Percentiles rank a stretch among this genome's conserved stretches.
Evolutionary conservation across 257 asterid species (phyloP).

Genomic region (Avicennia marina): DNA sequence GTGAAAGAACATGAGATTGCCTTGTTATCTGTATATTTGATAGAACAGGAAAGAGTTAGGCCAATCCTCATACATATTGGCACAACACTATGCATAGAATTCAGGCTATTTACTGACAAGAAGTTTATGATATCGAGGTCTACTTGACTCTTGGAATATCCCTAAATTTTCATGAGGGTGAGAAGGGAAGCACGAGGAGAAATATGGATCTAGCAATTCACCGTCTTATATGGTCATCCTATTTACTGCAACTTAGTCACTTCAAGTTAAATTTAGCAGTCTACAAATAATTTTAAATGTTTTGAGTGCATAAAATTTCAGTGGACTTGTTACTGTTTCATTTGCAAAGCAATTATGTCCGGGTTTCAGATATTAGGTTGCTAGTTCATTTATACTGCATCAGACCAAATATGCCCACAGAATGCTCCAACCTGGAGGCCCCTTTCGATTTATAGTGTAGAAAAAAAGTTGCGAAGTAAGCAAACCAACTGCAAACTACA

Average conservation of each 20-base stretch:
- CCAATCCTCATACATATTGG: not conserved
- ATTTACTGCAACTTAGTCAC: slow-evolving; percentile 7
- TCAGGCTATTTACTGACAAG: slow-evolving; percentile 2
- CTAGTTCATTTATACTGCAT: slow-evolving; percentile 2
- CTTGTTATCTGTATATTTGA: not conserved
- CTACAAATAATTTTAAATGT: not conserved
- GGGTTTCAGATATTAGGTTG: not conserved
- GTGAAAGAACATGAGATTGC: not conserved
- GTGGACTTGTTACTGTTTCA: not conserved
- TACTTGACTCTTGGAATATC: slow-evolving; percentile 2
- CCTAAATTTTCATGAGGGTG: slow-evolving; percentile 5
- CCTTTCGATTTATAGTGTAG: not conserved
- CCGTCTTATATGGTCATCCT: slow-evolving; percentile 6
- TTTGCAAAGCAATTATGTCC: not conserved
- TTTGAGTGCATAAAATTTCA: slow-evolving; percentile 9
- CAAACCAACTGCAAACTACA: not conserved
- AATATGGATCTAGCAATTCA: not conserved
- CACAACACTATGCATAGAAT: not conserved
- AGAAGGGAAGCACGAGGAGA: not conserved
- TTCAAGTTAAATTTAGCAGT: slow-evolving; percentile 8
- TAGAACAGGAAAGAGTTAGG: not conserved
- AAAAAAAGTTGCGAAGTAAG: not conserved
- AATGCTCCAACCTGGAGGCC: not conserved
- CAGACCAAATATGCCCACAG: not conserved
- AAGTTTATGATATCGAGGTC: not conserved